Evolutionary conservation across 2,329 filamentous ascomycete genomes (phyloP), one percentile per base, ranked within the genome.

Genomic region (Pestalotiopsis sp.): DNA sequence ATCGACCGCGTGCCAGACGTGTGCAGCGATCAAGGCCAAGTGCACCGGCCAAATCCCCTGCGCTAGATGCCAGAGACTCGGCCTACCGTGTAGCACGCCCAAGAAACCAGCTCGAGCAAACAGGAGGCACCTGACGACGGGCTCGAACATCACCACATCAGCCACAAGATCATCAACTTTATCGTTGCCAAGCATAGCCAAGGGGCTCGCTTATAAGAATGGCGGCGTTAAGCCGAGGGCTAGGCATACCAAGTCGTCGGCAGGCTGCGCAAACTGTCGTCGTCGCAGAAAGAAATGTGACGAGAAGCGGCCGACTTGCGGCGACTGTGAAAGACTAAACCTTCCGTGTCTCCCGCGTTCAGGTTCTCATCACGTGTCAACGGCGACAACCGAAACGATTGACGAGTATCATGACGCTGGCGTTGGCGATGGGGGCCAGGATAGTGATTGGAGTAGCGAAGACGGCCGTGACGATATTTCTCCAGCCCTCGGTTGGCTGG

Each of bases 261-360:
- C 52, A 23, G 52, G 52, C 52, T 58, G 52, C 52, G n/a, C 25
- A 27, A 58, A 58, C 20, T 58, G 52, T 23, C 52, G 52, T 6
- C n/a, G 52, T 2, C n/a, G 52, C 11, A 58, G 52, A 58, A 58
- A 58, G 52, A 58, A 58, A 27, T 58, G 52, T 27, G 52, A 58
- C 52, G 52, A 58, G 52, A 27, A 20, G n/a, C 52, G 20, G 25
- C 52, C 52, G 13, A 27, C 52, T 23, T 58, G 52, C 12, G 52
- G 52, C 11, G 52, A 58, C 12, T 58, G 52, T 23, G 25, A 20
- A 23, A 58, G 52, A 23, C 20, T 58, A 12, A 27, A 27, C 7
- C 52, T 58, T 58, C 52, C 52, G 25, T 58, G 52, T 58, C 52
- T 58, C n/a, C 52, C 52, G 20, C 52, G 52, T 45, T 45, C 41